A percentile compares a stretch with the other conserved stretches of the same genome.
These are phyloP conservation scores for Arabidopsis arenosa DNA, from an alignment of 345 rosid species.

Conservation along the genomic window DNA sequence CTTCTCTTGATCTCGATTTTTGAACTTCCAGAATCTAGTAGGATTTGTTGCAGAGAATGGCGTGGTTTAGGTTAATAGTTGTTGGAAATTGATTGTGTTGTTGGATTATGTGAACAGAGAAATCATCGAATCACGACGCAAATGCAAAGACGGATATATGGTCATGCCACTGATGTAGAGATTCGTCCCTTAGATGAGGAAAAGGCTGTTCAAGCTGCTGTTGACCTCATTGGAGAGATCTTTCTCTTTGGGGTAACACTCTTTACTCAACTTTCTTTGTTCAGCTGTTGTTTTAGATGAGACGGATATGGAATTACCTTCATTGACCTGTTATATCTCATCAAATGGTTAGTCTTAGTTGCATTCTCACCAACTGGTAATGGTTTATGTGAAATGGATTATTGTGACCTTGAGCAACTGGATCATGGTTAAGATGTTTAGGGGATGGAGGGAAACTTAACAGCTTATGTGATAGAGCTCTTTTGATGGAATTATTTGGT, in stretches of 20 bases:
- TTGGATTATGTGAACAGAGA: neutral
- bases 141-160: constrained; percentile 75
- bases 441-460: neutral
- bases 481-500: constrained; percentile 5
- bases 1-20: constrained; percentile 2
- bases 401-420: constrained; percentile 2
- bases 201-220: constrained; percentile 98
- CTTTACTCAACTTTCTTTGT: neutral
- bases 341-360: neutral
- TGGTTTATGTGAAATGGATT: neutral
- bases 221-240: constrained; percentile 84
- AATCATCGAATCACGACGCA: constrained; percentile 78
- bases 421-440: neutral
- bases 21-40: neutral
- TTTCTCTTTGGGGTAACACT: constrained; percentile 74
- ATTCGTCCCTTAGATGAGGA: constrained; percentile 90
- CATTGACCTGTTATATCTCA: neutral
- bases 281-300: neutral
- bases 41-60: neutral
- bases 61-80: neutral
- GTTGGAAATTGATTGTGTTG: neutral
- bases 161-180: constrained; percentile 85
- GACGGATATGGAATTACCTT: neutral
- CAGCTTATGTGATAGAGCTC: neutral
- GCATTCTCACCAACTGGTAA: neutral